Evolutionary conservation across 2,329 filamentous ascomycete species (phyloP).

Genomic region (Boeremia lycopersici): DNA sequence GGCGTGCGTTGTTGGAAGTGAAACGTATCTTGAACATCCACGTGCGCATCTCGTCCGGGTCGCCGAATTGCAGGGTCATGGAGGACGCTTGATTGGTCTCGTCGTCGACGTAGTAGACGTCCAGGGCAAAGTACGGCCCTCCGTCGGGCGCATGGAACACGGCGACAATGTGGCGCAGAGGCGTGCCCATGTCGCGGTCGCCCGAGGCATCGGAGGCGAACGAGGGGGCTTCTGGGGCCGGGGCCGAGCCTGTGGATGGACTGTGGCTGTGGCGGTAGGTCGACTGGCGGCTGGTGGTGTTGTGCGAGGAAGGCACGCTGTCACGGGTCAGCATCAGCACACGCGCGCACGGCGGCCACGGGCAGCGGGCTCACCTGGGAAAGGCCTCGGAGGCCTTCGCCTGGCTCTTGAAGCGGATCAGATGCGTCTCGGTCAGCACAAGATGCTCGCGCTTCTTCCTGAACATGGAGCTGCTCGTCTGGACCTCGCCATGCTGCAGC

Average conservation of each 20-base stretch:
- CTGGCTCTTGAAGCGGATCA: conserved; percentile 72
- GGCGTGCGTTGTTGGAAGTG: conserved; percentile 62
- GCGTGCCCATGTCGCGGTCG: conserved; percentile 63
- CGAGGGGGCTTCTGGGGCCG: conserved; percentile 63
- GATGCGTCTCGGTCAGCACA: conserved; percentile 71
- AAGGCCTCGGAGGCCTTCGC: conserved; percentile 69
- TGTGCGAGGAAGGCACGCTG: conserved; percentile 41
- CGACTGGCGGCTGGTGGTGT: conserved; percentile 45
- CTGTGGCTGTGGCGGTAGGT: conserved; percentile 61
- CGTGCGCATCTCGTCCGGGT: conserved; percentile 67
- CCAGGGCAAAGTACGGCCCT: conserved; percentile 68
- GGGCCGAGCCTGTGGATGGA: conserved; percentile 63
- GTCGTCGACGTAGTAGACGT: conserved; percentile 72
- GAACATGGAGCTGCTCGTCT: conserved; percentile 72
- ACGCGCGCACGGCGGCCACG: neutral
- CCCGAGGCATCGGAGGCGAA: conserved; percentile 55
- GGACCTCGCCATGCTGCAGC: conserved; percentile 71
- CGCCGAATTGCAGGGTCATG: conserved; percentile 68
- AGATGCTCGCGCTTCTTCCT: conserved; percentile 75
- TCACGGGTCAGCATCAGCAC: conserved; percentile 19
- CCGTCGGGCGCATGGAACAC: conserved; percentile 71
- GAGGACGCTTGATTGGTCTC: conserved; percentile 65
- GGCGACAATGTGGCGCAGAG: conserved; percentile 69
- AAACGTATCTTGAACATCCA: conserved; percentile 69
- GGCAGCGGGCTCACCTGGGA: conserved; percentile 4